Percentiles rank a stretch among this genome's conserved stretches.
These are phyloP conservation scores for Suillus luteus DNA, from an alignment of 768 basidiomycete species.

Conservation along the genomic window DNA sequence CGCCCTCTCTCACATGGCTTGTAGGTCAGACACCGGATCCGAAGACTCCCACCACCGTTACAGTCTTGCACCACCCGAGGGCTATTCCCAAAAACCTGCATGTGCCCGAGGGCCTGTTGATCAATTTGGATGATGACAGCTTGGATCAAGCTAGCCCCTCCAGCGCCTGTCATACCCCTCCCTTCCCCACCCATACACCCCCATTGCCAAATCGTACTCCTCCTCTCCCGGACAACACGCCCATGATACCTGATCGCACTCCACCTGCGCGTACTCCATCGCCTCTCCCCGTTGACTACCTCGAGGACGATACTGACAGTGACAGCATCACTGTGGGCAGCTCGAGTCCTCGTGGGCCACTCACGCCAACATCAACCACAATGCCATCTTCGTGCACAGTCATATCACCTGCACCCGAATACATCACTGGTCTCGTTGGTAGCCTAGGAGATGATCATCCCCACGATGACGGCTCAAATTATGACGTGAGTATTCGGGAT, in stretches of 20 bases:
- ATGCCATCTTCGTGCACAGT: slow-evolving; percentile 34
- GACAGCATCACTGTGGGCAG: slow-evolving; percentile 30
- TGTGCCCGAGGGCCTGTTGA: slow-evolving; percentile 52
- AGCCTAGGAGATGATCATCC: slow-evolving; percentile 47
- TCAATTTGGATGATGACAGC: slow-evolving; percentile 52
- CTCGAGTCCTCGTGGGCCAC: slow-evolving; percentile 31
- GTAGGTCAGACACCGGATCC: slow-evolving; percentile 25
- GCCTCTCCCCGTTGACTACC: slow-evolving; percentile 27
- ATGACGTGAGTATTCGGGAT: slow-evolving; percentile 57
- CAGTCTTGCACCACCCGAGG: slow-evolving; percentile 5
- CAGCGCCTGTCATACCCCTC: not conserved
- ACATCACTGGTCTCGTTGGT: slow-evolving; percentile 64
- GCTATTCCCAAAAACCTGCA: slow-evolving; percentile 7
- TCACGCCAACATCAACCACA: slow-evolving; percentile 33
- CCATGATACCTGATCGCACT: slow-evolving; percentile 10
- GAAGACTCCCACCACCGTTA: not conserved
- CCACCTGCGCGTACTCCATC: slow-evolving; percentile 12
- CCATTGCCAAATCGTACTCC: slow-evolving; percentile 7
- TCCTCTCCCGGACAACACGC: slow-evolving; percentile 5
- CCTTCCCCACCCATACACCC: not conserved
- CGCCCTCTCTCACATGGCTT: slow-evolving; percentile 36
- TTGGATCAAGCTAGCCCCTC: slow-evolving; percentile 23
- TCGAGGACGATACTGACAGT: slow-evolving; percentile 30
- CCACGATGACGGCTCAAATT: slow-evolving; percentile 51
- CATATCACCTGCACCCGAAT: slow-evolving; percentile 44